phyloP scores from a whole-genome alignment of 2,329 filamentous ascomycete species.

The Botrytis tulipae region DNA sequence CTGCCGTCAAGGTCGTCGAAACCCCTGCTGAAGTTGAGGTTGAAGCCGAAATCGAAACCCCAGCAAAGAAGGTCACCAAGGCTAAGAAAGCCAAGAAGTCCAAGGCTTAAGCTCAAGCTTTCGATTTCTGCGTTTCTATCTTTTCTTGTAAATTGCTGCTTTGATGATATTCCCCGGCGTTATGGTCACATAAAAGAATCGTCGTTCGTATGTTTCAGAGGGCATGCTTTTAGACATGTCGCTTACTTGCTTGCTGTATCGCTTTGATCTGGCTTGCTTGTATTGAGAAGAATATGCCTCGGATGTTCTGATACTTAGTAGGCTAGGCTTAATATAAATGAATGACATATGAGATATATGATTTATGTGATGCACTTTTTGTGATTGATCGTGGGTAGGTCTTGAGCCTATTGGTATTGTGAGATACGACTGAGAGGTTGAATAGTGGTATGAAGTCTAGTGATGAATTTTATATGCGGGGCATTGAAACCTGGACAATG shows the following conservation, averaged over 20 bases:
- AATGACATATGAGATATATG: neutral
- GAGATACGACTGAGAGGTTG: rapidly evolving
- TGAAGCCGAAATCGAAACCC: neutral
- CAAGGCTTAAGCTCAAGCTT: conserved; percentile 1
- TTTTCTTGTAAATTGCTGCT: conserved; percentile 1
- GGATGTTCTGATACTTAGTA: neutral
- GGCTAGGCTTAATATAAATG: conserved; percentile 4
- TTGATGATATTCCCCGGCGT: conserved; percentile 13
- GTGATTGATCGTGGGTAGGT: neutral
- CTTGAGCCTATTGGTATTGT: neutral
- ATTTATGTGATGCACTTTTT: neutral
- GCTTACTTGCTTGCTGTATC: neutral
- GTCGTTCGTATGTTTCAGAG: conserved; percentile 8
- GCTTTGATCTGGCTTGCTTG: neutral
- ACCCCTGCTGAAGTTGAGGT: neutral
- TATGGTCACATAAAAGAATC: conserved; percentile 13
- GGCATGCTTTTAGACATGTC: neutral
- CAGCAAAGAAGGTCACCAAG: neutral
- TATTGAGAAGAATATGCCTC: neutral
- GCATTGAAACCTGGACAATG: neutral
- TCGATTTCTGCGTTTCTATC: neutral
- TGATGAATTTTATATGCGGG: neutral
- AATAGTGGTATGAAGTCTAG: neutral
- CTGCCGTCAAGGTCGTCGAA: neutral
- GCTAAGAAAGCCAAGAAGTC: conserved; percentile 11